Percentiles rank a stretch among this genome's conserved stretches.
Conservation (phyloP, 257 asterid genomes). For the Paraleonurus japonicus region DNA sequence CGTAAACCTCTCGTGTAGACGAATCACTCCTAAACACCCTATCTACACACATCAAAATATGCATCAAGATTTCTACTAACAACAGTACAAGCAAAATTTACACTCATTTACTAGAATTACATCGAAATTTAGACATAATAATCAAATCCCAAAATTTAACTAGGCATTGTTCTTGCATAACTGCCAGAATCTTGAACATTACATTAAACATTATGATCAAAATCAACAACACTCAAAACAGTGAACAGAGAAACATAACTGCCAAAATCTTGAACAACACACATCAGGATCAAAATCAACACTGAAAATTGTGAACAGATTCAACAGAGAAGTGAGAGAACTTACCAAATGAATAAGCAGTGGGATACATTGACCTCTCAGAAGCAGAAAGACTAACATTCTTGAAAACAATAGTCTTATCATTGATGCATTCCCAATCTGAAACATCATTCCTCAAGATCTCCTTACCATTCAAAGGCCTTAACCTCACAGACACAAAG, state of each 20-base stretch:
- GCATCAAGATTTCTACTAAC: conserved; percentile 4
- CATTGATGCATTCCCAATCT: conserved; percentile 96
- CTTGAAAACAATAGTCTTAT: conserved; percentile 71
- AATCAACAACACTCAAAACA: no score
- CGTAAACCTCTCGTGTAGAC: conserved; percentile 84
- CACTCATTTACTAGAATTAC: conserved; percentile 9
- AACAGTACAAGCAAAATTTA: no score
- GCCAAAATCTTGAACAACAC: neutral
- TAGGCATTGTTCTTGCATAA: neutral
- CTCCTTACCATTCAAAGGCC: conserved; percentile 86
- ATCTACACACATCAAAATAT: conserved; percentile 38
- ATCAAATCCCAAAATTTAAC: neutral
- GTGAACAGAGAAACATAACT: no score
- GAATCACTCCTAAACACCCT: conserved; percentile 72
- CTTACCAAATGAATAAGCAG: conserved; percentile 86
- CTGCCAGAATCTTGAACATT: neutral
- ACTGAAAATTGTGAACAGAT: neutral
- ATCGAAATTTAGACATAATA: neutral
- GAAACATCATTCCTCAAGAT: conserved; percentile 69
- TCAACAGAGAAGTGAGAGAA: neutral
- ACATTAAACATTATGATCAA: no score
- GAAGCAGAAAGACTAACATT: conserved; percentile 63
- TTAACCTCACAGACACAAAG: conserved; percentile 85
- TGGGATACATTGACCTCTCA: conserved; percentile 86
- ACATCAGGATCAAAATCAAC: conserved; percentile 12